Evolutionary conservation across 768 basidiomycete species (phyloP), one percentile per base, ranked within the genome.

Genomic region (Lactarius evosmus): DNA sequence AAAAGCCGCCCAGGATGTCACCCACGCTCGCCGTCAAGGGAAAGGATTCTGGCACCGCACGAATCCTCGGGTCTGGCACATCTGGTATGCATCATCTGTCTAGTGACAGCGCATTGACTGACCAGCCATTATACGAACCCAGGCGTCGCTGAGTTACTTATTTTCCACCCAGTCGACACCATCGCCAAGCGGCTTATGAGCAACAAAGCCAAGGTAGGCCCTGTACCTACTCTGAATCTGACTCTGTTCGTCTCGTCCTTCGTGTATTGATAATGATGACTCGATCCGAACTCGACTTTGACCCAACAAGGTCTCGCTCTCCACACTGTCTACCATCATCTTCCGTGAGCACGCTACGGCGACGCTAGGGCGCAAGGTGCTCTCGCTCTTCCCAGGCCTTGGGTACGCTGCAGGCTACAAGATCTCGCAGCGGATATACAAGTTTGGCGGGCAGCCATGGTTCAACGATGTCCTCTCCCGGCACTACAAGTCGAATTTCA

Each of bases 331-430:
- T 56, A 74, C 83, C 50, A 88, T 98, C 78, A 82, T 99, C 74
- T 99, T 99, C 84, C 84, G 90, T 32, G 89, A 95, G 44, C 78
- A 88, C 33, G 90, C 95, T 8, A 73, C 81, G 0, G 87, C 92
- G 3, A 77, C 91, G 2, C 61, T 91, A 1, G 76, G 79, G 7
- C 79, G 78, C 44, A 91, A 90, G 74, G 82, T 96, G 69, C 68
- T 97, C 19, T 96, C 94, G 3, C 83, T 99, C n/a, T 99, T 99
- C 80, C 96, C 96, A 38, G 96, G 94, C 58, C 85, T 99, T 4
- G 96, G 96, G 2, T 99, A 99, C 73, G 96, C 97, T 5, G 97
- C 96, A 30, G 95, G 97, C 5, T 99, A 98, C 86, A 99, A 98
- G 76, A 78, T 98, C 72, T 77, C 93, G 0, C 95, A 98, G 76